These are phyloP conservation scores for Leccinum disarticulatum DNA, from an alignment of 768 basidiomycete genomes.

Conservation along the genomic window DNA sequence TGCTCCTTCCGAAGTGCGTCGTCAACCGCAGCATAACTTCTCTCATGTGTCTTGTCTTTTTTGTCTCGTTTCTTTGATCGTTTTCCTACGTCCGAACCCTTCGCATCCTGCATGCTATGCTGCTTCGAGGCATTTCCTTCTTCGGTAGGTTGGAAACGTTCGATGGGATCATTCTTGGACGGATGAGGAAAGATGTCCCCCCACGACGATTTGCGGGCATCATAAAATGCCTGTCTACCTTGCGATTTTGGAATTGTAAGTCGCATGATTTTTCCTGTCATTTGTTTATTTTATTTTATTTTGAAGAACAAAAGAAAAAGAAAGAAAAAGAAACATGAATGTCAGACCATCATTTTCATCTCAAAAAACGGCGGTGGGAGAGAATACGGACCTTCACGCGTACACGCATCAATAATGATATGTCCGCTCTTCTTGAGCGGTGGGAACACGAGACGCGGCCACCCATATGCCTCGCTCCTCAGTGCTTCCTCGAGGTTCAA, in stretches of 20 bases:
- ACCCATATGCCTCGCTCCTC: conserved; percentile 73
- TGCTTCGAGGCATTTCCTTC: conserved; percentile 29
- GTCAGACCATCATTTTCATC: conserved; percentile 6
- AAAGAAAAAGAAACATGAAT: background rate
- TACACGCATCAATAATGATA: conserved; percentile 88
- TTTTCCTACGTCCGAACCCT: conserved; percentile 63
- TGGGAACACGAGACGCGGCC: conserved; percentile 92
- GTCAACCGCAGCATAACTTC: conserved; percentile 29
- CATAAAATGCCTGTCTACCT: conserved; percentile 94
- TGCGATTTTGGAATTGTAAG: conserved; percentile 90
- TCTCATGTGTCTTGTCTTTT: conserved; percentile 24
- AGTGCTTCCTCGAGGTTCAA: conserved; percentile 52
- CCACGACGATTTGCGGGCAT: conserved; percentile 91
- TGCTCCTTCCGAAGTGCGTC: conserved; percentile 41
- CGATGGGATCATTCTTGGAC: conserved; percentile 74
- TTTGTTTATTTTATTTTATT: background rate
- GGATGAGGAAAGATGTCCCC: conserved; percentile 94
- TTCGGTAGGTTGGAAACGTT: conserved; percentile 47
- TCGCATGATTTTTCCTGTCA: conserved; percentile 83
- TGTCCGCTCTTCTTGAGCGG: conserved; percentile 92
- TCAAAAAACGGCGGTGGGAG: conserved; percentile 7
- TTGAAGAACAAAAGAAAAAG: background rate
- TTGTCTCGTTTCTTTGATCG: conserved; percentile 28
- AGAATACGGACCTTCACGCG: conserved; percentile 60
- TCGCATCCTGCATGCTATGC: conserved; percentile 28